phyloP scores from a whole-genome alignment of 2,329 filamentous ascomycete genomes.

The Neurospora sp. region DNA sequence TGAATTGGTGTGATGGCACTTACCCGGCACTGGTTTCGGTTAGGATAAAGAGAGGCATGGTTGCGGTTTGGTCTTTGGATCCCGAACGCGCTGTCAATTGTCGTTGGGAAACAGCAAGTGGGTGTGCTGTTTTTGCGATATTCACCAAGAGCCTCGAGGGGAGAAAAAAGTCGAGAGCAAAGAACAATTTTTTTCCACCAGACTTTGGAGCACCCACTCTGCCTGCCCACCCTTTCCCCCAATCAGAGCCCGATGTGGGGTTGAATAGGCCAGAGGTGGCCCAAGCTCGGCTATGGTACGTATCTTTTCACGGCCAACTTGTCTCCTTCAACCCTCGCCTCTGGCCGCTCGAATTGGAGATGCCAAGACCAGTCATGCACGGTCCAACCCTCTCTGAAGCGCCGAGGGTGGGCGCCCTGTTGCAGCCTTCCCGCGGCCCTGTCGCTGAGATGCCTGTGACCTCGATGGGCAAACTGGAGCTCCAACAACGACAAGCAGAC shows the following conservation, averaged over 20 bases:
- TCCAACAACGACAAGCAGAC: constrained; percentile 9
- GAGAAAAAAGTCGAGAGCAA: constrained; percentile 21
- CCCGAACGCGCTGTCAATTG: constrained; percentile 14
- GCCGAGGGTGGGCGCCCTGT: neutral
- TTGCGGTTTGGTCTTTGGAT: constrained; percentile 24
- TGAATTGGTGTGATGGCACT: constrained; percentile 22
- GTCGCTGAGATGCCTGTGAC: constrained; percentile 2
- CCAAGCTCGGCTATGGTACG: constrained; percentile 12
- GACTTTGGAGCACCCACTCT: constrained; percentile 10
- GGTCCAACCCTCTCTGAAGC: neutral
- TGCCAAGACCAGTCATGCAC: constrained; percentile 3
- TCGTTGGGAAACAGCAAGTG: constrained; percentile 19
- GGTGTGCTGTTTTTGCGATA: constrained; percentile 15
- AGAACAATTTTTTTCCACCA: constrained; percentile 31
- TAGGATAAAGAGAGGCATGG: constrained; percentile 85
- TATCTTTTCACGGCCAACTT: neutral
- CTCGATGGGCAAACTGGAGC: constrained; percentile 7
- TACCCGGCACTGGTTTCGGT: constrained; percentile 81
- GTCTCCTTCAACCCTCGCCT: neutral
- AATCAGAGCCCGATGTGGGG: neutral
- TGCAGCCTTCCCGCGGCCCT: neutral
- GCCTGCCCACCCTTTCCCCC: neutral
- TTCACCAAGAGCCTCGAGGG: constrained; percentile 20
- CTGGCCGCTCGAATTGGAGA: neutral
- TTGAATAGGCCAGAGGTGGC: constrained; percentile 2